Evolutionary conservation across 805 yeast genomes (phyloP).

Genomic region (Hanseniaspora mollemarum): DNA sequence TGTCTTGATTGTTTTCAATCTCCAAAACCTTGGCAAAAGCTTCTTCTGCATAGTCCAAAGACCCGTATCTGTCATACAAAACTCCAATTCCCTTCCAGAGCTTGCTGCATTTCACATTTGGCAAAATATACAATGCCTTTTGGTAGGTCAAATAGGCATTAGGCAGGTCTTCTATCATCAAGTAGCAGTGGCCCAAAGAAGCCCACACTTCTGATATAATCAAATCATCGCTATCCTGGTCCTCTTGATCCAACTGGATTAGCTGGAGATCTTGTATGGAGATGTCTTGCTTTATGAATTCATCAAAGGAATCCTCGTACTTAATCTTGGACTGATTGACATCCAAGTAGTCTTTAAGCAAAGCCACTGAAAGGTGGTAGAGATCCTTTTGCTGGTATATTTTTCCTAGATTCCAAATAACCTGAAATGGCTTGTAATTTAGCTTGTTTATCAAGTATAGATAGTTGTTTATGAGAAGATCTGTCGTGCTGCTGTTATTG

Average conservation of each 20-base stretch:
- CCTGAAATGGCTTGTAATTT: conserved; percentile 14
- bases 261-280: conserved; percentile 11
- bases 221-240: conserved; percentile 11
- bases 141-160: conserved; percentile 95
- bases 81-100: conserved; percentile 99
- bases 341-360: conserved; percentile 13
- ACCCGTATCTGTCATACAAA: conserved; percentile 89
- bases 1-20: conserved; percentile 41
- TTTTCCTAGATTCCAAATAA: conserved; percentile 8
- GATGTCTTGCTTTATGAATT: conserved; percentile 15
- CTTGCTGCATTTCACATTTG: conserved; percentile 89
- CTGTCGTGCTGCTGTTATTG: background rate
- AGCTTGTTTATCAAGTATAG: conserved; percentile 8
- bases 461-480: conserved; percentile 10
- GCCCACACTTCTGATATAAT: conserved; percentile 52
- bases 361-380: conserved; percentile 6
- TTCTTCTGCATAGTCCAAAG: conserved; percentile 94
- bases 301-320: conserved; percentile 15
- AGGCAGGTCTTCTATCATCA: conserved; percentile 92
- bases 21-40: conserved; percentile 93
- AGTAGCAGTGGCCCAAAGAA: conserved; percentile 84
- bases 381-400: conserved; percentile 15
- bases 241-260: conserved; percentile 13
- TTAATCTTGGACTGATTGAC: conserved; percentile 11
- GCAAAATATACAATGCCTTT: conserved; percentile 81